Evolutionary conservation across 345 rosid species (phyloP), one percentile per base, ranked within the genome.

Genomic region (Chamaenerion angustifolium): DNA sequence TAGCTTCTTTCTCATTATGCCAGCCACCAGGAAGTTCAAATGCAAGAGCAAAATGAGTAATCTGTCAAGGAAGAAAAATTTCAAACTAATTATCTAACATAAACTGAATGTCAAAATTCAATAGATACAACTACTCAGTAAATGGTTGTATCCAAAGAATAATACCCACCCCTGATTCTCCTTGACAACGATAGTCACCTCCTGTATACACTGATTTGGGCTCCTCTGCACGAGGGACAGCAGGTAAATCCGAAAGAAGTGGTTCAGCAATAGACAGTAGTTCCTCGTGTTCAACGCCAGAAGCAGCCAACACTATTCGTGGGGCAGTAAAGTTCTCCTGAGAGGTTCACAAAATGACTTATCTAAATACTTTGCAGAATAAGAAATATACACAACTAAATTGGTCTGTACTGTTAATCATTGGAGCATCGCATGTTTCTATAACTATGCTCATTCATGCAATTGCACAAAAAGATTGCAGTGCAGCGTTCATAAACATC

Each of bases 11-110:
- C 66, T 71, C 81, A 37, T 74, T 65, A 45, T 60, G 68, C 96
- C 95, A 87, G 47, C 93, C 93, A 43, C 96, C 95, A 47, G 93
- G 85, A 52, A 84, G 71, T 71, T 76, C 95, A 77, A 92, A 92
- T 59, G 95, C 88, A 68, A 92, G 74, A 19, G 88, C 95, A 67
- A 92, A 71, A 69, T 87, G 96, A 25, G 96, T 82, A 51, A 46
- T 56, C 75, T 71, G 58, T 48, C 65, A 71, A 55, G 56, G 51
- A 56, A 56, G 51, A 15, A 23, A 63, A 66, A 58, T 23, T 48
- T 43, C 40, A n/a, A 37, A 42, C 11, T 11, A 59, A 46, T 40
- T 45, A 25, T 10, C 51, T 23, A 37, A 16, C 16, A 16, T 23
- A 52, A 45, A 18, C 27, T 23, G 27, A 23, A 23, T 23, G 27